Base-by-base conservation (phyloP, 805 yeast species). In the Pichia pseudocactophila region DNA sequence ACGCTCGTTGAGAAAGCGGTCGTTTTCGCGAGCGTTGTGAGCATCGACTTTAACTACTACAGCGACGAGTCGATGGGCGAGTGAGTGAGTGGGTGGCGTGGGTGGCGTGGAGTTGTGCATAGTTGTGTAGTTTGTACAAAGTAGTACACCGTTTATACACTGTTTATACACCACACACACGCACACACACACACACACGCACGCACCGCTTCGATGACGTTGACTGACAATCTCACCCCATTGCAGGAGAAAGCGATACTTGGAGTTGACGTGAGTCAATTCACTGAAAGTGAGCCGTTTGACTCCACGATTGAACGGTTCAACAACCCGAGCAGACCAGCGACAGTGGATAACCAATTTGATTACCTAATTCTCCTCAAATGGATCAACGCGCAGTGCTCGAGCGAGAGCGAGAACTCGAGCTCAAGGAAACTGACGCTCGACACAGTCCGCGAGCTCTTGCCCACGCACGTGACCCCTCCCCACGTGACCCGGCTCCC, bases 21-120 rank as follows among this genome's bases (percentile, higher is more conserved):
- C 1, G 54, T 89, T 58, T 67, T 89, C 42, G 95, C 86, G 1
- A 82, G 82, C 45, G 95, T 96, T 0, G 80, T 90, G 2, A 81
- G 94, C 45, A 81, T 89, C 44, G 97, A 89, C 60, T 89, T 86
- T 61, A 97, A 89, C 62, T 90, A 88, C 64, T 89, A 90, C 62
- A 85, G 96, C 11, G 25, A 22, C 25, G 25, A 22, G 8, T 22
- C 7, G 5, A 22, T 22, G 25, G 25, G 25, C 8, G 25, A 22
- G 25, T 22, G 8, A n/a, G n/a, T n/a, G n/a, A n/a, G n/a, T n/a
- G n/a, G n/a, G n/a, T n/a, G n/a, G n/a, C n/a, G n/a, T n/a, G n/a
- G n/a, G n/a, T n/a, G n/a, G n/a, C n/a, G n/a, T n/a, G n/a, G n/a
- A n/a, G n/a, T n/a, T n/a, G n/a, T n/a, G n/a, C n/a, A n/a, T n/a